Conservation (phyloP, 2,329 filamentous ascomycete species). For the Thielaviopsis cerberus region DNA sequence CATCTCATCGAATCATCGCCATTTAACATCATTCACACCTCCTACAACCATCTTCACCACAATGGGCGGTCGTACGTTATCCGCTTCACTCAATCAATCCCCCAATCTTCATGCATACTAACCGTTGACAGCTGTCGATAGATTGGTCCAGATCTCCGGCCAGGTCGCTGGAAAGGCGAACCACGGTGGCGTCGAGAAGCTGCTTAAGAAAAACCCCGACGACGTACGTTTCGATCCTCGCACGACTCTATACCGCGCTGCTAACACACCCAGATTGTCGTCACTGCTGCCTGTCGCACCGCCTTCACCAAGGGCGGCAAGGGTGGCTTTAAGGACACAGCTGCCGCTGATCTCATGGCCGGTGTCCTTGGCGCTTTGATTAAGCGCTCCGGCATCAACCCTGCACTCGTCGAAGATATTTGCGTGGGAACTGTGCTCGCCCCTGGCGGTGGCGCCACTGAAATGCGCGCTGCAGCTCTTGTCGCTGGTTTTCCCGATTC, state of each 20-base stretch:
- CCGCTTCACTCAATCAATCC: background rate
- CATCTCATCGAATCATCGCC: too few species aligned
- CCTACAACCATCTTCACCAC: background rate
- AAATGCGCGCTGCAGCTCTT: constrained; percentile 82
- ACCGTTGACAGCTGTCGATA: constrained; percentile 29
- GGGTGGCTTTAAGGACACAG: constrained; percentile 89
- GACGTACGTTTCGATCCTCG: constrained; percentile 30
- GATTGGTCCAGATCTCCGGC: constrained; percentile 41
- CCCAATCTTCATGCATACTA: background rate
- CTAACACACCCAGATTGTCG: constrained; percentile 45
- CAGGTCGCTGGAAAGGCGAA: constrained; percentile 44
- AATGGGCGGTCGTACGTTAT: constrained; percentile 8
- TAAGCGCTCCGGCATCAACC: constrained; percentile 74
- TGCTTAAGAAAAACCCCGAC: constrained; percentile 48
- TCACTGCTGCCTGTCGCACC: constrained; percentile 81
- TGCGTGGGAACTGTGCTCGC: constrained; percentile 80
- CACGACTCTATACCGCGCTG: background rate
- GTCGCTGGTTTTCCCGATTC: constrained; percentile 79
- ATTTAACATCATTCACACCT: too few species aligned
- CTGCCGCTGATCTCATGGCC: constrained; percentile 65
- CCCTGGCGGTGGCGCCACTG: constrained; percentile 84
- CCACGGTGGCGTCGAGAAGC: constrained; percentile 31
- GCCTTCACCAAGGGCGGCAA: constrained; percentile 84
- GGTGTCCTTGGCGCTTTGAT: constrained; percentile 69
- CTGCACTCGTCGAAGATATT: constrained; percentile 74